A percentile compares a stretch with the other conserved stretches of the same genome.
Conservation (phyloP, 805 yeast species). For the Spathaspora arborariae region DNA sequence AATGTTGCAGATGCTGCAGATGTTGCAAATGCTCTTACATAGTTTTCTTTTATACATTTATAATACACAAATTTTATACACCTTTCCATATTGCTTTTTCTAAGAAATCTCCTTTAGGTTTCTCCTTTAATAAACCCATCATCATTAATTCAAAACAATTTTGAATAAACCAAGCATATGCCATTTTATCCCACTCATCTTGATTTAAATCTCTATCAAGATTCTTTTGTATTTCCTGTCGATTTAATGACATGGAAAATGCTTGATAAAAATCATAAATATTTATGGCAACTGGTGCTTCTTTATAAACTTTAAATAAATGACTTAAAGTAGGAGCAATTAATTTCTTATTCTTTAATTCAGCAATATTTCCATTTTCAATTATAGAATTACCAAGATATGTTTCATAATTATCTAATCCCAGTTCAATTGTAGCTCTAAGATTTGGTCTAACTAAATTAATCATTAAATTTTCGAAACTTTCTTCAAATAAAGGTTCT, state of each 20-base stretch:
- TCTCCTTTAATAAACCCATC: slow-evolving; percentile 66
- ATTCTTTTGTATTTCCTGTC: slow-evolving; percentile 18
- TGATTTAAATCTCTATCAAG: slow-evolving; percentile 9
- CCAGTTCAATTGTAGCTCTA: slow-evolving; percentile 27
- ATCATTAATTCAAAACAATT: slow-evolving; percentile 65
- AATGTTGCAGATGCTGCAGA: background rate
- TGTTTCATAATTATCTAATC: slow-evolving; percentile 26
- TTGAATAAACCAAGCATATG: slow-evolving; percentile 72
- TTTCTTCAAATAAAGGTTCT: slow-evolving; percentile 27
- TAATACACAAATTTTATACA: slow-evolving; percentile 17
- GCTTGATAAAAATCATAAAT: slow-evolving; percentile 64
- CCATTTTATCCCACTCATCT: slow-evolving; percentile 56
- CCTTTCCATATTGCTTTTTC: slow-evolving; percentile 75
- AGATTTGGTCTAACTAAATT: slow-evolving; percentile 34
- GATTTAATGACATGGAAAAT: slow-evolving; percentile 48
- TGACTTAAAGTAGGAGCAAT: slow-evolving; percentile 23
- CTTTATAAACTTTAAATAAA: slow-evolving; percentile 68
- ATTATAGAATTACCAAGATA: slow-evolving; percentile 17
- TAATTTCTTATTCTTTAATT: background rate
- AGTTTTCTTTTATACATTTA: background rate
- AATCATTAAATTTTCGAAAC: slow-evolving; percentile 35
- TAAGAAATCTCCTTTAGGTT: slow-evolving; percentile 57
- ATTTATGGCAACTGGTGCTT: slow-evolving; percentile 68
- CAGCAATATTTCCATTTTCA: background rate
- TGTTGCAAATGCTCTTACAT: no score